Evolutionary conservation across 2,329 filamentous ascomycete genomes (phyloP).

Genomic region (Stachybotrys echinatus): DNA sequence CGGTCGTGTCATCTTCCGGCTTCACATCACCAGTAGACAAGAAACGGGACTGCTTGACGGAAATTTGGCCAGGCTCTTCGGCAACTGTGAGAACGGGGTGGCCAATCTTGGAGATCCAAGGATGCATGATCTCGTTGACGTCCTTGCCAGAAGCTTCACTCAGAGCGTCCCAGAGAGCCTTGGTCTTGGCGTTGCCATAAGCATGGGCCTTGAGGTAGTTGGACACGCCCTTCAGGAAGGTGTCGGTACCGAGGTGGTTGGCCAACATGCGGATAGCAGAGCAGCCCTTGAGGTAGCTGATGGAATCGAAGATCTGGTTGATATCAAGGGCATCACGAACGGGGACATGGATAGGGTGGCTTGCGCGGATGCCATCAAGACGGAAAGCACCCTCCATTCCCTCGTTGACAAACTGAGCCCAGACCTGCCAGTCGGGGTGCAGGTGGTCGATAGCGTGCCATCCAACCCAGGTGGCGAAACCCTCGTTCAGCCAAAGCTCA

Average conservation of each 20-base stretch:
- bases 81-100: constrained; percentile 85
- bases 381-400: constrained; percentile 87
- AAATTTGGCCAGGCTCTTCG: constrained; percentile 78
- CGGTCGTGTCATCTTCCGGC: constrained; percentile 83
- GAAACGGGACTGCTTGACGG: constrained; percentile 82
- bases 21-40: constrained; percentile 87
- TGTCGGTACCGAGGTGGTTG: constrained; percentile 79
- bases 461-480: constrained; percentile 97
- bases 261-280: constrained; percentile 96
- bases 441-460: constrained; percentile 90
- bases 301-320: constrained; percentile 96
- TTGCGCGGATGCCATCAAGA: constrained; percentile 84
- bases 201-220: constrained; percentile 84
- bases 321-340: constrained; percentile 92
- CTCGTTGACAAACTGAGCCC: constrained; percentile 96
- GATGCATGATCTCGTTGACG: constrained; percentile 81
- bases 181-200: constrained; percentile 86
- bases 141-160: constrained; percentile 84
- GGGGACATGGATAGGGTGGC: constrained; percentile 93
- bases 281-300: constrained; percentile 94
- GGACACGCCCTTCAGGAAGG: constrained; percentile 84
- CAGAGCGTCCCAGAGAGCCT: constrained; percentile 85
- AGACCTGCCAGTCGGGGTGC: constrained; percentile 95
- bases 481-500: constrained; percentile 90
- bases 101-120: constrained; percentile 94